Evolutionary conservation across 2,329 filamentous ascomycete genomes (phyloP).

Genomic region (Aspergillus ruber): DNA sequence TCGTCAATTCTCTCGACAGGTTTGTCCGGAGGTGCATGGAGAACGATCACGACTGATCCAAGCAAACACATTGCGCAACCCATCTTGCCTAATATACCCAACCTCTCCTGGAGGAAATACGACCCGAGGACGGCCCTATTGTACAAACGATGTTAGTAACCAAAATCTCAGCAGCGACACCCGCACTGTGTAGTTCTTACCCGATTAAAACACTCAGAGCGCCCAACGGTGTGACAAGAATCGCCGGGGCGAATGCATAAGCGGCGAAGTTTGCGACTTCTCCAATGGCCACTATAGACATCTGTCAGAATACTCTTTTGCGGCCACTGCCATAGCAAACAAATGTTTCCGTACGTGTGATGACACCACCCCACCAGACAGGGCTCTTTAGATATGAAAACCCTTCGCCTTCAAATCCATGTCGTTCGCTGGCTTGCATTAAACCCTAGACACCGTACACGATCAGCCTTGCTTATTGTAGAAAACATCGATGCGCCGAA

Average conservation of each 20-base stretch:
- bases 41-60: slow-evolving; percentile 92
- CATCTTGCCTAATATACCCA: slow-evolving; percentile 86
- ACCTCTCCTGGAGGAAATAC: slow-evolving; percentile 84
- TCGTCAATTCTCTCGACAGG: slow-evolving; percentile 87
- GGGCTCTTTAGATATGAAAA: slow-evolving; percentile 90
- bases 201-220: slow-evolving; percentile 90
- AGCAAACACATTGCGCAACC: slow-evolving; percentile 95
- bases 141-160: slow-evolving; percentile 14
- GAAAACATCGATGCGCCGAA: too few relatives aligned
- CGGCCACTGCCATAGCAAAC: background rate
- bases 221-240: slow-evolving; percentile 89
- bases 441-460: slow-evolving; percentile 56
- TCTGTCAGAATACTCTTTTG: slow-evolving; percentile 14
- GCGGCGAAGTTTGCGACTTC: slow-evolving; percentile 97
- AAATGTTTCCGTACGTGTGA: slow-evolving; percentile 58
- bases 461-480: slow-evolving; percentile 5
- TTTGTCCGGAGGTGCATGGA: slow-evolving; percentile 91
- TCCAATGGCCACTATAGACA: slow-evolving; percentile 68
- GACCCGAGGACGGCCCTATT: slow-evolving; percentile 77
- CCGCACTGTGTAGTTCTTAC: slow-evolving; percentile 29
- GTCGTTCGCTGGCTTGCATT: slow-evolving; percentile 79
- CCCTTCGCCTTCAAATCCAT: slow-evolving; percentile 95
- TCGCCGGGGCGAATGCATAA: slow-evolving; percentile 97
- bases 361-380: slow-evolving; percentile 95
- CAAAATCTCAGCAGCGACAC: background rate